Evolutionary conservation across 2,329 filamentous ascomycete species (phyloP).

Genomic region (Curvularia sp.): DNA sequence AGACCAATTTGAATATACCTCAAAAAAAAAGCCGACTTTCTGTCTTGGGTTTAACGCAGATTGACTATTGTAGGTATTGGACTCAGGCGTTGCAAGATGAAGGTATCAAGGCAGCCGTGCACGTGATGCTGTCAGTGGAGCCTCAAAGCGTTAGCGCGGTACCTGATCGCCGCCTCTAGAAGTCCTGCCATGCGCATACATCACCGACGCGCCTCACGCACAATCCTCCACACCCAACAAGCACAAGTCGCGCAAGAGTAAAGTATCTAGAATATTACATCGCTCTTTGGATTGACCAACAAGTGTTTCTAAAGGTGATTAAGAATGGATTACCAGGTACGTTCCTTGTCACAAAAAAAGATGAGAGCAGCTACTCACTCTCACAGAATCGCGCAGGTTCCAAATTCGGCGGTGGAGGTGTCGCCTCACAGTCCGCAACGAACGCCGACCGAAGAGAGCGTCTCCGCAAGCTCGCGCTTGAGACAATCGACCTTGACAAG

Average conservation of each 20-base stretch:
- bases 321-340: conserved; percentile 61
- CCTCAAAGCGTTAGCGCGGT: conserved; percentile 27
- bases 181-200: conserved; percentile 28
- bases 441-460: conserved; percentile 98
- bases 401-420: conserved; percentile 97
- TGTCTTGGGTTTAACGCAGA: background rate
- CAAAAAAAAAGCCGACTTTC: background rate
- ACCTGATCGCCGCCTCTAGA: conserved; percentile 27
- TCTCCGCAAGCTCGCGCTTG: conserved; percentile 95
- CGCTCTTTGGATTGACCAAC: conserved; percentile 8
- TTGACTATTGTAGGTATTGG: background rate
- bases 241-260: conserved; percentile 5
- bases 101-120: conserved; percentile 9
- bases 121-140: conserved; percentile 21
- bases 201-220: conserved; percentile 18
- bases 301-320: background rate
- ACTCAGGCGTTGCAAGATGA: background rate
- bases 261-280: conserved; percentile 1
- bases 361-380: conserved; percentile 24
- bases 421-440: conserved; percentile 89
- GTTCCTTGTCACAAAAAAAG: conserved; percentile 11
- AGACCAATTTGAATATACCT: background rate
- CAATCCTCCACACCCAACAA: conserved; percentile 1
- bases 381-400: conserved; percentile 87
- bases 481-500: conserved; percentile 98